Evolutionary conservation across 2,329 filamentous ascomycete species (phyloP).

Genomic region (Paramyrothecium roridum): DNA sequence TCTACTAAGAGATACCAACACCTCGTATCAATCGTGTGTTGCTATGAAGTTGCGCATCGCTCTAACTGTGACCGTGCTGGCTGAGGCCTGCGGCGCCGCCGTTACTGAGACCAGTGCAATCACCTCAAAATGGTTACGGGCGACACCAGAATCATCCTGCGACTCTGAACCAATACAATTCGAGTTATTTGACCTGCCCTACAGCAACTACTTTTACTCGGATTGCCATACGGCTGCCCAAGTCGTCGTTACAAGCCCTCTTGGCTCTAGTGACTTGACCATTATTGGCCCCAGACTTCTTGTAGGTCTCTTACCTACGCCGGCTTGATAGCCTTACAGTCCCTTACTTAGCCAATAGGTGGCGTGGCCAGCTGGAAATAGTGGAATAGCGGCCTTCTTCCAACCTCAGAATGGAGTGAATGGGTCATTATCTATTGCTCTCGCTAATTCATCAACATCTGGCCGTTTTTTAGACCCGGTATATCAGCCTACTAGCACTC

Average conservation of each 20-base stretch:
- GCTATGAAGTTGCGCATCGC: too few species aligned
- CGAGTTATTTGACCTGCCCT: constrained; percentile 45
- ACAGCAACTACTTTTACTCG: constrained; percentile 64
- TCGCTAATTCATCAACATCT: constrained; percentile 47
- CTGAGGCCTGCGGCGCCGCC: too few species aligned
- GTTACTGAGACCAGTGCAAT: too few species aligned
- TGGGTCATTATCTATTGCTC: constrained; percentile 47
- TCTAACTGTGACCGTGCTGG: too few species aligned
- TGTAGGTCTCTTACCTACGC: neutral
- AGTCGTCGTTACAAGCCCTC: constrained; percentile 58
- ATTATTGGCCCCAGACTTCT: constrained; percentile 57
- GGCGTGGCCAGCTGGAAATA: constrained; percentile 66
- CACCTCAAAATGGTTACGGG: too few species aligned
- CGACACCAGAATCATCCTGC: neutral
- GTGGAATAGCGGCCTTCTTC: constrained; percentile 56
- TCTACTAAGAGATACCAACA: too few species aligned
- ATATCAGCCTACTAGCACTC: constrained; percentile 23
- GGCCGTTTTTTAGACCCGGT: constrained; percentile 44
- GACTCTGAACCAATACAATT: neutral
- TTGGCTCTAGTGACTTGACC: constrained; percentile 47
- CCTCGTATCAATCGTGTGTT: too few species aligned
- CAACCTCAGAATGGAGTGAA: constrained; percentile 49
- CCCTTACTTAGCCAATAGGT: constrained; percentile 17
- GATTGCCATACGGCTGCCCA: constrained; percentile 59
- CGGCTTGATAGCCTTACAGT: too few species aligned